phyloP scores from a whole-genome alignment of 192 early-diverging fungal genomes.

The Podochytrium sp. region DNA sequence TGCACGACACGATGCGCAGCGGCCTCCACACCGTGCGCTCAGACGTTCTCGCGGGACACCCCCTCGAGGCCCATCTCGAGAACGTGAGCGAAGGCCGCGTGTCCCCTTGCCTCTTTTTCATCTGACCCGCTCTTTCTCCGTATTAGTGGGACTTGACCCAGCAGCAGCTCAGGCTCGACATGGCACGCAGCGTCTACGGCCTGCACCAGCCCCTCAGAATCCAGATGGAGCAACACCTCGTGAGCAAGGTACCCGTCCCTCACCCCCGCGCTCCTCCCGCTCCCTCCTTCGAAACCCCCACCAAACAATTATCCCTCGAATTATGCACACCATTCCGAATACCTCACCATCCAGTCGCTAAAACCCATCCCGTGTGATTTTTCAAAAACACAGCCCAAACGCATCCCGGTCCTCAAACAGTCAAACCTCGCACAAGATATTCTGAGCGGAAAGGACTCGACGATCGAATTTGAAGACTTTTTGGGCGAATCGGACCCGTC shows the following conservation, averaged over 20 bases:
- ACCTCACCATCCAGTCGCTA: no score
- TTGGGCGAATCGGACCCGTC: slow-evolving; percentile 68
- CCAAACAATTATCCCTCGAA: no score
- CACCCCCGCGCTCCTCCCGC: background rate
- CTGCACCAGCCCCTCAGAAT: slow-evolving; percentile 90
- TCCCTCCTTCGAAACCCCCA: no score
- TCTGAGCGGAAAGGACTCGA: slow-evolving; percentile 82
- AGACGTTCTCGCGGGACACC: slow-evolving; percentile 72
- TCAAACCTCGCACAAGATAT: slow-evolving; percentile 83
- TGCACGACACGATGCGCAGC: slow-evolving; percentile 83
- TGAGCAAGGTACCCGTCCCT: slow-evolving; percentile 51
- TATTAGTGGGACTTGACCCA: slow-evolving; percentile 85
- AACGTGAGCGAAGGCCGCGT: slow-evolving; percentile 50
- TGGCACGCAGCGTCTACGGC: slow-evolving; percentile 83
- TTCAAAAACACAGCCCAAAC: no score
- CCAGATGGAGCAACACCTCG: slow-evolving; percentile 86
- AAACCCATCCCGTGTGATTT: no score
- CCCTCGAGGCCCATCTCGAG: slow-evolving; percentile 75
- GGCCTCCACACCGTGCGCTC: slow-evolving; percentile 67
- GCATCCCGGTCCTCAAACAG: slow-evolving; percentile 58
- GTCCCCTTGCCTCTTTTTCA: background rate
- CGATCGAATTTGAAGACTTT: slow-evolving; percentile 90
- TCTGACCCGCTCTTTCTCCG: background rate
- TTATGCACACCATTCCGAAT: no score
- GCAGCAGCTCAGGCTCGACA: slow-evolving; percentile 74